Evolutionary conservation across 148 eudicot species (phyloP), one percentile per base, ranked within the genome.

Genomic region (Diospyros lotus): DNA sequence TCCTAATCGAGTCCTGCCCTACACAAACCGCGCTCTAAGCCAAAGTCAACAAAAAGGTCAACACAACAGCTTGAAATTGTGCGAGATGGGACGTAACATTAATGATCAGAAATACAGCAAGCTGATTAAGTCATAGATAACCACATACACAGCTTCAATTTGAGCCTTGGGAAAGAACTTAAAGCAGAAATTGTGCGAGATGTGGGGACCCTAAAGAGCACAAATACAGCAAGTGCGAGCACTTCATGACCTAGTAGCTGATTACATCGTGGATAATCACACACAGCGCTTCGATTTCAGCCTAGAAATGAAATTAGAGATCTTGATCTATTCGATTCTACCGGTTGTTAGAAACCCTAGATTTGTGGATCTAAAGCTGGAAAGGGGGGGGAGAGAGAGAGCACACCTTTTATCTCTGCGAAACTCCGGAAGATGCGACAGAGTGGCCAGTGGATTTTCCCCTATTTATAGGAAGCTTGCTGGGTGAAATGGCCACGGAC

Each of bases 301-400:
- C 9, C 40, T 9, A 3, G 38, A 54, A 70, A 1, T 54, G 50
- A 54, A 41, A 70, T 3, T 55, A 18, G 13, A 14, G 18, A 52
- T 18, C 73, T 53, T 1, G 58, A 54, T 11, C 15, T 51, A 41
- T 71, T 43, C 38, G 41, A 69, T 59, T 73, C 76, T 62, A 55
- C 50, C 53, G 51, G 71, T 64, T 7, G 56, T 69, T 54, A 55
- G 44, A 63, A 79, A 73, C 77, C 82, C 88, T 87, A 84, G 82
- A 84, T 82, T 78, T 76, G 72, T 85, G 91, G 85, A 84, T 86
- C 87, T 83, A 75, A 51, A 83, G 76, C 68, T 66, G 12, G 63
- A 72, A 69, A 18, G 76, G 45, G 84, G 74, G 54, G 71, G 65
- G 76, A 74, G 54, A 44, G 65, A 69, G 73, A 46, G n/a, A 58